Evolutionary conservation across 805 yeast species (phyloP).

Genomic region (Metschnikowia similis): DNA sequence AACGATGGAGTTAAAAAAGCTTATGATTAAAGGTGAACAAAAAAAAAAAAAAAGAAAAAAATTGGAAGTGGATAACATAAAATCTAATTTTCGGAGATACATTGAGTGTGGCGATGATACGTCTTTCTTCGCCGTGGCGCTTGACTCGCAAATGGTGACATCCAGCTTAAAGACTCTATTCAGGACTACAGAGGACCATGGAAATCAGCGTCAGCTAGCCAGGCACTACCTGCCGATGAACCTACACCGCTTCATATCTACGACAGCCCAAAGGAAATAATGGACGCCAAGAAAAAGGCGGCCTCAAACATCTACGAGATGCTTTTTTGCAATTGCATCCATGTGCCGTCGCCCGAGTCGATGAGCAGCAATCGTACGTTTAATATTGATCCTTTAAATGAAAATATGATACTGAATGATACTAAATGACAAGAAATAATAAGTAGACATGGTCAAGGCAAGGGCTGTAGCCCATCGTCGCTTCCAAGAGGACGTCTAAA

Average conservation of each 20-base stretch:
- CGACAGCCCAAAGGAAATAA: background rate
- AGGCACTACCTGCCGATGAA: background rate
- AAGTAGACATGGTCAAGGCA: too few relatives aligned
- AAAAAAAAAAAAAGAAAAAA: too few relatives aligned
- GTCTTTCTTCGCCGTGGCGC: constrained; percentile 14
- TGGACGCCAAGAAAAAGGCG: background rate
- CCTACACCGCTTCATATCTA: background rate
- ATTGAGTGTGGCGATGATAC: constrained; percentile 8
- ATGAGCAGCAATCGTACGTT: constrained; percentile 21
- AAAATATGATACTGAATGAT: too few relatives aligned
- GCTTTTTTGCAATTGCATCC: constrained; percentile 8
- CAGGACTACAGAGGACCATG: constrained; percentile 14
- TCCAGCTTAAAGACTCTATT: constrained; percentile 17
- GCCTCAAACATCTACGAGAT: constrained; percentile 7
- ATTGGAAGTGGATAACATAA: constrained; percentile 28
- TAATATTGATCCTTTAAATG: too few relatives aligned
- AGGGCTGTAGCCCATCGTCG: too few relatives aligned
- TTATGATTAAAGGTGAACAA: constrained; percentile 25
- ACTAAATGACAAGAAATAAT: too few relatives aligned
- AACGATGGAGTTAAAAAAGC: constrained; percentile 23
- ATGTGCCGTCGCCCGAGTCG: constrained; percentile 1
- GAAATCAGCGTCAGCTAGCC: constrained; percentile 1
- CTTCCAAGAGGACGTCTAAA: too few relatives aligned
- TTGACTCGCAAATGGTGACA: constrained; percentile 21
- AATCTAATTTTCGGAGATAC: constrained; percentile 27